These are phyloP conservation scores for Ambrosiella xylebori DNA, from an alignment of 2,329 filamentous ascomycete genomes.

Conservation along the genomic window DNA sequence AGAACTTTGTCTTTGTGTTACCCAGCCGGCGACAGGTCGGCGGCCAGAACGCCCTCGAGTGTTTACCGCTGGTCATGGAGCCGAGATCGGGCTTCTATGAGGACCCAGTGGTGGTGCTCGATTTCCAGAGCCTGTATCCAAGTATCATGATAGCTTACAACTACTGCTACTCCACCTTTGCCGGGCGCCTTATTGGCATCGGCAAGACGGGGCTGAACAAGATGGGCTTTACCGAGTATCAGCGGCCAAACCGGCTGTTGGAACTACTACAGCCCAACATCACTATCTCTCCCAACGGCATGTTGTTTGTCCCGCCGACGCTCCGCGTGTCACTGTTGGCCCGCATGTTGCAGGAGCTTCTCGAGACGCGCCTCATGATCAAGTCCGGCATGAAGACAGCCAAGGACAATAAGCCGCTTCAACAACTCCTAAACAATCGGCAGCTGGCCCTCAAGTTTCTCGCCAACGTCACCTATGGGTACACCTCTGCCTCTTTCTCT, in stretches of 20 bases:
- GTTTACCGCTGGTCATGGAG: conserved; percentile 90
- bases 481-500: conserved; percentile 91
- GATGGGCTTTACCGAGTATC: conserved; percentile 52
- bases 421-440: conserved; percentile 78
- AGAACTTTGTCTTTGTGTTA: conserved; percentile 81
- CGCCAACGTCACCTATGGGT: conserved; percentile 97
- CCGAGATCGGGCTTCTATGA: conserved; percentile 89
- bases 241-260: conserved; percentile 49
- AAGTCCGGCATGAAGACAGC: conserved; percentile 65
- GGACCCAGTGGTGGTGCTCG: conserved; percentile 74
- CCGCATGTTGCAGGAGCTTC: conserved; percentile 90
- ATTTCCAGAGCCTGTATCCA: conserved; percentile 92
- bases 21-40: conserved; percentile 86
- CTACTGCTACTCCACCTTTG: conserved; percentile 93
- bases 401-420: conserved; percentile 21
- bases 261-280: conserved; percentile 42
- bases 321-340: conserved; percentile 81
- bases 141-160: conserved; percentile 99
- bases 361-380: conserved; percentile 94
- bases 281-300: conserved; percentile 87
- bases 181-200: conserved; percentile 75
- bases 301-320: conserved; percentile 79
- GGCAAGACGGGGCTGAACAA: conserved; percentile 63
- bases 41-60: conserved; percentile 84
- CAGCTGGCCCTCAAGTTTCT: conserved; percentile 89